These are phyloP conservation scores for Cinchona pubescens DNA, from an alignment of 257 asterid species.

Conservation along the genomic window DNA sequence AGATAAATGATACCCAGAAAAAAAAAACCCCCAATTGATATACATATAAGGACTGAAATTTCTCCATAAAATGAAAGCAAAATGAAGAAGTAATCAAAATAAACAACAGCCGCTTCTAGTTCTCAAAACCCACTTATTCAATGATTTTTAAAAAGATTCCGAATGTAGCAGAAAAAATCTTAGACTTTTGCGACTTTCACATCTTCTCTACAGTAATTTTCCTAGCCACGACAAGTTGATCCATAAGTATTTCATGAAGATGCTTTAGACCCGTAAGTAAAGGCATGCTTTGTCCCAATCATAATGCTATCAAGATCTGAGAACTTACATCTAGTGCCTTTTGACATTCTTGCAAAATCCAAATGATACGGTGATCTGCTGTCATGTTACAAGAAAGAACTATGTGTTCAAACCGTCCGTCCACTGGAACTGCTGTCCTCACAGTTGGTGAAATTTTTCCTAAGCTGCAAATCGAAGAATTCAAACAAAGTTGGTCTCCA, in stretches of 20 bases:
- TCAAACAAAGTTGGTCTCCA: not conserved
- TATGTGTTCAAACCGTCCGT: slow-evolving; percentile 94
- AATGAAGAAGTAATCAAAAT: not conserved
- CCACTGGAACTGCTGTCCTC: slow-evolving; percentile 94
- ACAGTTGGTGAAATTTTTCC: slow-evolving; percentile 66
- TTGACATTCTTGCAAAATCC: slow-evolving; percentile 74
- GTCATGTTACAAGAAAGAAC: slow-evolving; percentile 87
- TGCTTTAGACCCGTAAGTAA: not conserved
- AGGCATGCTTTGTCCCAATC: not conserved
- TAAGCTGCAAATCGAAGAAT: slow-evolving; percentile 45
- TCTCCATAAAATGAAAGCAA: no score
- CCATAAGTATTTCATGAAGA: not conserved
- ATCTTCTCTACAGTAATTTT: not conserved
- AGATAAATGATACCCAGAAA: not conserved
- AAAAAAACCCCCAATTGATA: not conserved
- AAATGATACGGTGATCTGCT: slow-evolving; percentile 72
- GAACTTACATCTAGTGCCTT: slow-evolving; percentile 69
- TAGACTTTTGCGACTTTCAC: not conserved
- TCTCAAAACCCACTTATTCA: not conserved
- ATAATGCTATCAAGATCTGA: slow-evolving; percentile 7
- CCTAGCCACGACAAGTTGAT: not conserved
- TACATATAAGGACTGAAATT: no score
- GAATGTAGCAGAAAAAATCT: not conserved
- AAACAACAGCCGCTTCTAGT: not conserved
- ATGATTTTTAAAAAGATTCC: not conserved